Evolutionary conservation across 192 early-diverging fungal species (phyloP), one percentile per base, ranked within the genome.

Genomic region (Podila verticillata): DNA sequence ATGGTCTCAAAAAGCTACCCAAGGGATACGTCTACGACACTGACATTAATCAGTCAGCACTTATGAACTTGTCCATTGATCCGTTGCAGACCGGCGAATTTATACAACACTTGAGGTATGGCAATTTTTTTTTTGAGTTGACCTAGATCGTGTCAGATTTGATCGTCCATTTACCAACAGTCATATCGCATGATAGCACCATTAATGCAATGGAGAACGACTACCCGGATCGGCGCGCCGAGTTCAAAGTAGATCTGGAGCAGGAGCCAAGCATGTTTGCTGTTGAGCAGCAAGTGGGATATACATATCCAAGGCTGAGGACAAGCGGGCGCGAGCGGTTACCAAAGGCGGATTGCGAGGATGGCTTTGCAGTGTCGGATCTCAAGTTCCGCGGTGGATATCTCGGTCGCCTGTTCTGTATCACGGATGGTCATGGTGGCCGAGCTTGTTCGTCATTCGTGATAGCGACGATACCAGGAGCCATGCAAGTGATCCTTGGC

Each of bases 351-450:
- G 73, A 84, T 48, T 89, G 88, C 60, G 88, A 89, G 64, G 88
- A 89, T 65, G 78, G 83, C 28, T 89, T 82, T 64, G 72, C 83
- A 2, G 84, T 89, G 17, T 68, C 83, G 31, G 88, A 89, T 62
- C 51, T 88, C n/a, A 71, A 62, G 32, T 65, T 66, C 26, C 49
- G 34, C 1, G 78, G 70, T n/a, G 83, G 78, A n/a, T 75, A 60
- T 29, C 57, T 84, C 22, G 84, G 84, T 8, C 75, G 88, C 19
- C 35, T 88, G 7, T 89, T 85, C 69, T 85, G 84, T 15, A 79
- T 89, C 34, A 85, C 88, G 7, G 88, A 89, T 82, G 88, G 88
- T 5, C 88, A 89, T 68, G 88, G 88, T 48, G 88, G 88, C 17
- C 75, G 82, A 12, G 88, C 84, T 2, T 89, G 88, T 34, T 85